Conservation (phyloP, 345 rosid genomes). For the Bruguiera parviflora region DNA sequence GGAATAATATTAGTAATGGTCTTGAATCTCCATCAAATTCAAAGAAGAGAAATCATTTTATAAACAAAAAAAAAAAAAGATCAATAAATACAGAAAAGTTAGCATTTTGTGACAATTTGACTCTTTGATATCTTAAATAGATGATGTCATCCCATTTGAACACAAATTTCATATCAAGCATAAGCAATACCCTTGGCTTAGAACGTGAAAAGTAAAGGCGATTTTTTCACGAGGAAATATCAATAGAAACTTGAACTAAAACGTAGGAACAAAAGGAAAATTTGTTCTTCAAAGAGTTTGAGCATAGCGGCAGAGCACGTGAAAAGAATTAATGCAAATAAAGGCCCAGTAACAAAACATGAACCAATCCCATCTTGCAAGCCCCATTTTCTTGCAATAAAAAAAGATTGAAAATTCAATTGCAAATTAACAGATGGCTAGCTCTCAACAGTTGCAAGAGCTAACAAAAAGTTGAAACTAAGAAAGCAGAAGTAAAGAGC, state of each 20-base stretch:
- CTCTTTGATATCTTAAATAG: neutral
- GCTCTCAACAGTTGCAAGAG: no score
- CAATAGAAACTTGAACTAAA: no score
- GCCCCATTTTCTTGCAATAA: neutral
- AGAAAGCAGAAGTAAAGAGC: no score
- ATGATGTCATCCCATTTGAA: neutral
- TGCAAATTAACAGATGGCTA: no score
- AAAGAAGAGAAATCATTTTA: neutral
- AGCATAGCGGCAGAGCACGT: neutral
- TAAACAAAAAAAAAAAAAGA: neutral
- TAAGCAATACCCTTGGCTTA: neutral
- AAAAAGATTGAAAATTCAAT: neutral
- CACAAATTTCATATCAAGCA: neutral
- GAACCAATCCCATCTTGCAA: constrained; percentile 1
- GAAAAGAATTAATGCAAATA: neutral
- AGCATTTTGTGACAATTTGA: no score
- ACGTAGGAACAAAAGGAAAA: neutral
- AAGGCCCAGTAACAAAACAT: neutral
- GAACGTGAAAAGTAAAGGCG: neutral
- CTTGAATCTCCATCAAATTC: no score
- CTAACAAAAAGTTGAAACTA: no score
- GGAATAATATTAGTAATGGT: no score
- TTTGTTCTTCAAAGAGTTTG: neutral
- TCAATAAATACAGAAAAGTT: neutral
- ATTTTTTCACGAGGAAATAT: no score